phyloP scores from a whole-genome alignment of 176 grass and related monocot species.

The Raddia guianensis region DNA sequence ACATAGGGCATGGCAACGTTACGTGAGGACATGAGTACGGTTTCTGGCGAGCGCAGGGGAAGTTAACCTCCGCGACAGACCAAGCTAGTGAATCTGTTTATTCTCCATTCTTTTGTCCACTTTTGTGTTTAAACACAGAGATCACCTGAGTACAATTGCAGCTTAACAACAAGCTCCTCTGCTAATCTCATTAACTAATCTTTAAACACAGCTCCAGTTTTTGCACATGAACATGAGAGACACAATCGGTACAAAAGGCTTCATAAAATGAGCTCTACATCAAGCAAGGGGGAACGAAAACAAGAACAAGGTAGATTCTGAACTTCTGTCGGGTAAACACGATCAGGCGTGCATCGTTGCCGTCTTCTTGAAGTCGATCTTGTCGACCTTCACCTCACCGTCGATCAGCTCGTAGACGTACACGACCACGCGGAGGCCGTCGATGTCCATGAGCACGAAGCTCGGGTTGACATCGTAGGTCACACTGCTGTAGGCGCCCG shows the following conservation, averaged over 20 bases:
- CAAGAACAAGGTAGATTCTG: background rate
- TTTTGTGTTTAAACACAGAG: background rate
- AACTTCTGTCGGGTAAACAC: background rate
- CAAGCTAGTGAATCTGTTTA: background rate
- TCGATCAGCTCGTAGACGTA: conserved; percentile 98
- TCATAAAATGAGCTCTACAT: background rate
- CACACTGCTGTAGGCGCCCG: conserved; percentile 90
- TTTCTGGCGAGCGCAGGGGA: too few species aligned
- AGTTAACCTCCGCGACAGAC: too few species aligned
- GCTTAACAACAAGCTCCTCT: background rate
- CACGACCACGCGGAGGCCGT: conserved; percentile 91
- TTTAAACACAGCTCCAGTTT: background rate
- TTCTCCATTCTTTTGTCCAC: background rate
- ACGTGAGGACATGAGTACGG: too few species aligned
- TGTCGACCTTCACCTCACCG: conserved; percentile 96
- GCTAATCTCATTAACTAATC: background rate
- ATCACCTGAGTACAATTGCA: background rate
- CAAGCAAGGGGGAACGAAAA: background rate
- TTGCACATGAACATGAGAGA: conserved; percentile 19
- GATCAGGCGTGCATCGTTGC: conserved; percentile 56
- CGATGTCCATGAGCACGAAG: conserved; percentile 98
- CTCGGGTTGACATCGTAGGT: conserved; percentile 95
- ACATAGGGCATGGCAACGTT: too few species aligned
- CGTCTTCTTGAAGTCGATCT: conserved; percentile 97
- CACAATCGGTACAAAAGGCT: background rate